Conservation (phyloP, 331 rosid genomes). For the Quercus lobata region DNA sequence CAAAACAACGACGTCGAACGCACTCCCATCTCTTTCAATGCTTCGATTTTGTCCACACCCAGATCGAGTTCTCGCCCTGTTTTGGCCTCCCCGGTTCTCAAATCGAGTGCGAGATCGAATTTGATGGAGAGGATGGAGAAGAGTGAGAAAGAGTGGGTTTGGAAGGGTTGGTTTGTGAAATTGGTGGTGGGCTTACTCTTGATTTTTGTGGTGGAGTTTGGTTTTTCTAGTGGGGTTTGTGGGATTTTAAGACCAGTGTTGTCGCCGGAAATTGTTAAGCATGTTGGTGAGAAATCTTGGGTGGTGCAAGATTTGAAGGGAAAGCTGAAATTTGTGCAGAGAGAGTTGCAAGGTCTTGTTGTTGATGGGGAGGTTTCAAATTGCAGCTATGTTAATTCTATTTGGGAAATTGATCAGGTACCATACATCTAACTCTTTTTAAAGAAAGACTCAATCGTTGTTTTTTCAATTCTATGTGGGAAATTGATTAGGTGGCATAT, state of each 20-base stretch:
- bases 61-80: conserved; percentile 12
- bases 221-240: conserved; percentile 32
- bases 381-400: conserved; percentile 47
- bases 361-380: conserved; percentile 43
- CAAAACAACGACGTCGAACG: conserved; percentile 2
- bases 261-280: conserved; percentile 41
- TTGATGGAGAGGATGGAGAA: conserved; percentile 8
- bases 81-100: conserved; percentile 19
- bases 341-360: conserved; percentile 39
- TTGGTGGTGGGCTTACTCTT: conserved; percentile 35
- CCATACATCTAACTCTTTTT: background rate
- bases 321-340: conserved; percentile 63
- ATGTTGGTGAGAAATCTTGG: conserved; percentile 41
- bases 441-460: background rate
- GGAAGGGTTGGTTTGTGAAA: conserved; percentile 11
- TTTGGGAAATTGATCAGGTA: conserved; percentile 76
- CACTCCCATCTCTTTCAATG: conserved; percentile 62
- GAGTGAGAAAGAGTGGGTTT: conserved; percentile 15
- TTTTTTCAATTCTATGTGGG: conserved; percentile 33
- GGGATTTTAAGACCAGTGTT: conserved; percentile 35
- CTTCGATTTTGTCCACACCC: conserved; percentile 60
- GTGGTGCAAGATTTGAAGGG: conserved; percentile 49
- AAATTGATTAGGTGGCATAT: conserved; percentile 55
- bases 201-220: conserved; percentile 30
- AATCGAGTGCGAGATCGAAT: conserved; percentile 30